These are phyloP conservation scores for Candida pseudofarinosa DNA, from an alignment of 805 yeast genomes.

Conservation along the genomic window DNA sequence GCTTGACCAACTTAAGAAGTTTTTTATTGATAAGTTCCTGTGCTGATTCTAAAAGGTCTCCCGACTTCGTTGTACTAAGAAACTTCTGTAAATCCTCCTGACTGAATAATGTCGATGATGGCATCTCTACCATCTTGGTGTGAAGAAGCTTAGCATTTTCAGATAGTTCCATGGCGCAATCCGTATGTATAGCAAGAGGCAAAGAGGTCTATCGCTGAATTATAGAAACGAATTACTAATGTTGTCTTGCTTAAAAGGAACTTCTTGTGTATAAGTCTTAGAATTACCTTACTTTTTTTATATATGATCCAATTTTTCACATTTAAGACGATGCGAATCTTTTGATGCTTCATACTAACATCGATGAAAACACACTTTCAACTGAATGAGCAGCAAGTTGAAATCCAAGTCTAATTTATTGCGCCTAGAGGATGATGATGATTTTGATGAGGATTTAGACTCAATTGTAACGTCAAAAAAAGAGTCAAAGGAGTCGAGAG, in stretches of 20 bases:
- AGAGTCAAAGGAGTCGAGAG: not conserved
- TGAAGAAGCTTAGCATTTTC: conserved; percentile 58
- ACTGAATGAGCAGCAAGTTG: not conserved
- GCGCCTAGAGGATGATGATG: not conserved
- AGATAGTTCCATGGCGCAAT: conserved; percentile 20
- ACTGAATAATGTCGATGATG: conserved; percentile 48
- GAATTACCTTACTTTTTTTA: too few species aligned
- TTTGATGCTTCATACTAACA: too few species aligned
- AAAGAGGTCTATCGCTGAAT: not conserved
- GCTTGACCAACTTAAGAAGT: conserved; percentile 64
- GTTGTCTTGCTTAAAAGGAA: too few species aligned
- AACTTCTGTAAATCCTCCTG: conserved; percentile 65
- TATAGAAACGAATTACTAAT: conserved; percentile 1
- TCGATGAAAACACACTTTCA: too few species aligned
- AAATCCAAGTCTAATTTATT: not conserved
- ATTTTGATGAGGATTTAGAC: not conserved
- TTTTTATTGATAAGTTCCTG: conserved; percentile 55
- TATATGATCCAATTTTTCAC: too few species aligned
- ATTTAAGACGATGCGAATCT: too few species aligned
- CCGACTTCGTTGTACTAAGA: conserved; percentile 38
- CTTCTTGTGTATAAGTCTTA: too few species aligned
- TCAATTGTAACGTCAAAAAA: not conserved
- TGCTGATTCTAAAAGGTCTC: conserved; percentile 43
- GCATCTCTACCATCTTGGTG: conserved; percentile 53
- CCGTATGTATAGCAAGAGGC: too few species aligned